phyloP scores from a whole-genome alignment of 2,329 filamentous ascomycete genomes.

The Zasmidium citrigriseum region DNA sequence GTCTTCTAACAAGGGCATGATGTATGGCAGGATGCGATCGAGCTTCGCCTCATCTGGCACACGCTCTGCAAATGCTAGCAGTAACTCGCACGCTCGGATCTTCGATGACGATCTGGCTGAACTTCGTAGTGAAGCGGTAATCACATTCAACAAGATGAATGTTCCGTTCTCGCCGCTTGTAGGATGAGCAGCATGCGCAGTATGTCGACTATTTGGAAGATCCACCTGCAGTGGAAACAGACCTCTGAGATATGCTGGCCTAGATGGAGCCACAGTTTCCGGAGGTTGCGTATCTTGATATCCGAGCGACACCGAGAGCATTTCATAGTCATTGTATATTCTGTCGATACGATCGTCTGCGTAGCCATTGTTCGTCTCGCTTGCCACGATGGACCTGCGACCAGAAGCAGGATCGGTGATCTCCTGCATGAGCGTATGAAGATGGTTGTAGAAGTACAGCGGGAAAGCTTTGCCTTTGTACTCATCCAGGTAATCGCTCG shows the following conservation, averaged over 20 bases:
- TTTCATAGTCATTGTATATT: slow-evolving; percentile 93
- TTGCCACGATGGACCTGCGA: slow-evolving; percentile 68
- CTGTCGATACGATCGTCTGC: slow-evolving; percentile 92
- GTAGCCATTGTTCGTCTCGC: slow-evolving; percentile 74
- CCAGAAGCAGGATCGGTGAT: slow-evolving; percentile 89
- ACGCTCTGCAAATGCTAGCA: slow-evolving; percentile 87
- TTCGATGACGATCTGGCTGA: slow-evolving; percentile 86
- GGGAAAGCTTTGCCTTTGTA: slow-evolving; percentile 93
- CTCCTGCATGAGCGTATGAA: slow-evolving; percentile 96
- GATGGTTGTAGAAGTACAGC: slow-evolving; percentile 93
- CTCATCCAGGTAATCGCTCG: slow-evolving; percentile 90
- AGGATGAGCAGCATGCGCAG: slow-evolving; percentile 61
- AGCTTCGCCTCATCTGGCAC: slow-evolving; percentile 94
- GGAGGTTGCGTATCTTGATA: slow-evolving; percentile 57
- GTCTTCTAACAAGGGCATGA: slow-evolving; percentile 81
- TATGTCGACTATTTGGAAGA: slow-evolving; percentile 80
- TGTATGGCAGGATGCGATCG: slow-evolving; percentile 86
- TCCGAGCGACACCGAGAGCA: slow-evolving; percentile 91
- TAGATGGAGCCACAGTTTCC: slow-evolving; percentile 33
- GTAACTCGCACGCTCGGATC: slow-evolving; percentile 83
- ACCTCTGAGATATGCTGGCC: slow-evolving; percentile 48
- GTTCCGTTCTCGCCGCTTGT: slow-evolving; percentile 80
- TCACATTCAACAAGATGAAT: slow-evolving; percentile 83
- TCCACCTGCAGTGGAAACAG: slow-evolving; percentile 82
- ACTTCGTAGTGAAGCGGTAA: slow-evolving; percentile 85